A percentile compares a stretch with the other conserved stretches of the same genome.
These are phyloP conservation scores for Botrytis deweyae DNA, from an alignment of 2,329 filamentous ascomycete genomes.

Conservation along the genomic window DNA sequence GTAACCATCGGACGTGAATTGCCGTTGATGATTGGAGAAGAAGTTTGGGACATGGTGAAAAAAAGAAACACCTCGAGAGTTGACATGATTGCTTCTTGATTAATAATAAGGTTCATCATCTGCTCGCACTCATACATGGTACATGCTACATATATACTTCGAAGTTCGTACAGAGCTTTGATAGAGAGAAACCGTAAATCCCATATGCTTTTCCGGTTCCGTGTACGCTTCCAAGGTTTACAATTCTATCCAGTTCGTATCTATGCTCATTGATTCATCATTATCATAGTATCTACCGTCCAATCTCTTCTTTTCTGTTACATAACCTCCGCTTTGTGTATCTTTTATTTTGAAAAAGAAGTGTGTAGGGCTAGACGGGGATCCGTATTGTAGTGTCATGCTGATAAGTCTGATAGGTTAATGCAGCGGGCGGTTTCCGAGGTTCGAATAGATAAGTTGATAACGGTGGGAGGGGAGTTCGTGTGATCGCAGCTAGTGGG, in stretches of 20 bases:
- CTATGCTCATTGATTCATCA: background rate
- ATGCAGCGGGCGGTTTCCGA: slow-evolving; percentile 5
- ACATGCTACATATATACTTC: background rate
- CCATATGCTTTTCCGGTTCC: background rate
- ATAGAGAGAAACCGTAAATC: background rate
- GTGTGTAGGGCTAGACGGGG: slow-evolving; percentile 19
- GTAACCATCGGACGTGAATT: slow-evolving; percentile 14
- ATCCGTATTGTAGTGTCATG: slow-evolving; percentile 16
- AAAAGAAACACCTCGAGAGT: background rate
- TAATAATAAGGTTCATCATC: slow-evolving; percentile 9
- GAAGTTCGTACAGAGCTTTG: background rate
- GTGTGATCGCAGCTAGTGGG: slow-evolving; percentile 13
- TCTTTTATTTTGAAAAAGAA: slow-evolving; percentile 1
- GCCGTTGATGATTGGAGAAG: slow-evolving; percentile 1
- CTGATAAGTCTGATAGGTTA: slow-evolving; percentile 21
- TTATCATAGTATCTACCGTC: background rate
- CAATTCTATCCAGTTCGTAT: background rate
- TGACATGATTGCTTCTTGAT: slow-evolving; percentile 12
- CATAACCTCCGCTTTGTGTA: slow-evolving; percentile 17
- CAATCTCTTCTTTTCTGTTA: slow-evolving; percentile 15
- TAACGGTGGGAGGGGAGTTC: slow-evolving; percentile 23
- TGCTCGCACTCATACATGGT: slow-evolving; percentile 2
- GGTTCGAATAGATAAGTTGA: slow-evolving; percentile 15
- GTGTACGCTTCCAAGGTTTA: background rate
- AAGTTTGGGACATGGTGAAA: background rate